These are phyloP conservation scores for Fusarium dimerum DNA, from an alignment of 2,329 filamentous ascomycete genomes.

Conservation along the genomic window DNA sequence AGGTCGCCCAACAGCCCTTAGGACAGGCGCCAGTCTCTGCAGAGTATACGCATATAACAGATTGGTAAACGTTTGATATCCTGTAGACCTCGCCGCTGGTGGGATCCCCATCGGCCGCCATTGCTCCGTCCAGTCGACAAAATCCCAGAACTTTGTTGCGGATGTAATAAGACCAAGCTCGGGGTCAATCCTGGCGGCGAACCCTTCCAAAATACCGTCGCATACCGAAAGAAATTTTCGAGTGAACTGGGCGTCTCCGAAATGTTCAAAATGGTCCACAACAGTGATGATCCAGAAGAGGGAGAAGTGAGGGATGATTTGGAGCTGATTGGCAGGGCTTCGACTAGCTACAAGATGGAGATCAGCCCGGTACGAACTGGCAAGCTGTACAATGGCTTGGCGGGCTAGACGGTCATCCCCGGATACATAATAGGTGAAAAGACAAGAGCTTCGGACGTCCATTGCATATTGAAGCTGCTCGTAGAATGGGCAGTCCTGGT, in stretches of 20 bases:
- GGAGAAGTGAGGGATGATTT: conserved; percentile 40
- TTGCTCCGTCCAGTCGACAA: conserved; percentile 35
- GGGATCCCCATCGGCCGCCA: not conserved
- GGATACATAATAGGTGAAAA: not conserved
- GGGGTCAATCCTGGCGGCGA: conserved; percentile 17
- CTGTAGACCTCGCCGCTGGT: conserved; percentile 13
- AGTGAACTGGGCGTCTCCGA: conserved; percentile 33
- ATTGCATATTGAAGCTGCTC: not conserved
- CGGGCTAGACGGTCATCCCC: not conserved
- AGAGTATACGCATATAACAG: conserved; percentile 41
- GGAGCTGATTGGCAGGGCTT: conserved; percentile 11
- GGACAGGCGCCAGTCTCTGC: conserved; percentile 33
- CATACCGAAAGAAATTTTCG: conserved; percentile 33
- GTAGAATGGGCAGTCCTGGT: not conserved
- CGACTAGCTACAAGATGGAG: not conserved
- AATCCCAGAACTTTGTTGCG: conserved; percentile 35
- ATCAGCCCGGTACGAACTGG: not conserved
- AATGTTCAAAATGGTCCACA: conserved; percentile 38
- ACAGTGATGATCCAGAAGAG: conserved; percentile 40
- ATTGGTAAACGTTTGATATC: conserved; percentile 26
- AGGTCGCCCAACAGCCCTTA: conserved; percentile 34
- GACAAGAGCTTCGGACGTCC: not conserved
- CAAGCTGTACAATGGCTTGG: not conserved
- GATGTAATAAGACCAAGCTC: conserved; percentile 9
- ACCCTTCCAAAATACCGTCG: conserved; percentile 38